Evolutionary conservation across 441 rosid genomes (phyloP), one percentile per base, ranked within the genome.

Genomic region (Iberis amara): DNA sequence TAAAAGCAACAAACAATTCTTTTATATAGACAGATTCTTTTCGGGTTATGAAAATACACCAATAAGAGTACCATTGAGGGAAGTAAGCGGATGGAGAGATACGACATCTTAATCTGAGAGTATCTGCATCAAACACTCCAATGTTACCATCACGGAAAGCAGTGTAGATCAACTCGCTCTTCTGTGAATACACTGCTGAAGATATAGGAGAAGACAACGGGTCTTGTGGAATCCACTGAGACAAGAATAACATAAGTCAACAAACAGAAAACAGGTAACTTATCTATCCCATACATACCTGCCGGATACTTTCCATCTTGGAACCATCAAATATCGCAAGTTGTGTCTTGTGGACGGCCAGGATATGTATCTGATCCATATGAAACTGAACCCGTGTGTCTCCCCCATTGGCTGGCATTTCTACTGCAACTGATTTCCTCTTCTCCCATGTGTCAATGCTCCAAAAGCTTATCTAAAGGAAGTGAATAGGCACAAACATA

Each of bases 381-480:
- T 92, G 96, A 68, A 92, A 92, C 55, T 83, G 96, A 11, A 86
- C 92, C 59, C 81, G 72, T 0, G 94, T 86, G 28, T 88, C 94
- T 26, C 96, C 94, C 21, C 96, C 92, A 18, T 21, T 64, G 54
- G 82, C 60, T 45, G 95, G 91, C 56, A 77, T 66, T 62, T 81
- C 94, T 28, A 92, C 74, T 11, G 76, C 7, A 26, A 82, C 65
- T 4, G 85, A 75, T 72, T 81, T 88, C 73, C 80, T 82, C 73
- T 80, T 88, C 77, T 92, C 98, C 98, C 98, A 92, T 12, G 94
- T 67, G 61, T 92, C 96, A 62, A 86, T 78, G 75, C 86, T 84
- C 96, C 96, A 88, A 21, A 82, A 69, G 47, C 80, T 82, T 44
- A 92, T 76, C 98, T 92, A 79, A 66, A 52, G 14, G 21, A 56